Base-by-base conservation (phyloP, 768 basidiomycete genomes). In the Lyophyllum semitale region DNA sequence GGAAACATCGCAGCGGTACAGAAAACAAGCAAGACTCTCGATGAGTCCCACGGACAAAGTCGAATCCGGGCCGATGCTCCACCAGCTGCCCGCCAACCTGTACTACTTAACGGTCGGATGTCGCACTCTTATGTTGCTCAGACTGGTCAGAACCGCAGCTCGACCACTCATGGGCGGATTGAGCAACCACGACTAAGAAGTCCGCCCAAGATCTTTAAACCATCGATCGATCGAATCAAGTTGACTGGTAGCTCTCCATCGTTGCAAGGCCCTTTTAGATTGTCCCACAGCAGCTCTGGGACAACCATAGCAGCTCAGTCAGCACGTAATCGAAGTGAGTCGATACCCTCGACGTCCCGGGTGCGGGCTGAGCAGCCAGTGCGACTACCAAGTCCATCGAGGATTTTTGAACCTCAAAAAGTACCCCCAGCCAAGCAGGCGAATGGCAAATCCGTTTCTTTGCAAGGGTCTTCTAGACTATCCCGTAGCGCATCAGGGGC, bases 341-440 rank as follows among this genome's bases (percentile, higher is more conserved):
- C 37, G 17, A 38, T 38, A 38, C 37, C 4, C 17, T 38, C n/a
- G n/a, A 18, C 7, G 37, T n/a, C 37, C 18, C 11, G 5, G 37
- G n/a, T 4, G 9, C 17, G 18, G 15, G 37, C 5, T 5, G 15
- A n/a, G n/a, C 37, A n/a, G 9, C 37, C 37, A 38, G 17, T 1
- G 18, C n/a, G n/a, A n/a, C 37, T n/a, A 2, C n/a, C n/a, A 18
- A 38, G 33, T 35, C 13, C 33, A 35, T 13, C 13, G 33, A 7
- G 33, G 8, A 15, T 13, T 35, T 7, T 8, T 15, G 15, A 35
- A 35, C 33, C 37, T 15, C 15, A 15, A 18, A 38, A 4, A 4
- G 18, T 69, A 71, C 43, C 65, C 68, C 22, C 53, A 68, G 32
- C 68, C 69, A 29, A 9, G 35, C 0, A 9, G 18, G 40, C n/a